Evolutionary conservation across 2,329 filamentous ascomycete species (phyloP).

Genomic region (Amauroascus verrucosus): DNA sequence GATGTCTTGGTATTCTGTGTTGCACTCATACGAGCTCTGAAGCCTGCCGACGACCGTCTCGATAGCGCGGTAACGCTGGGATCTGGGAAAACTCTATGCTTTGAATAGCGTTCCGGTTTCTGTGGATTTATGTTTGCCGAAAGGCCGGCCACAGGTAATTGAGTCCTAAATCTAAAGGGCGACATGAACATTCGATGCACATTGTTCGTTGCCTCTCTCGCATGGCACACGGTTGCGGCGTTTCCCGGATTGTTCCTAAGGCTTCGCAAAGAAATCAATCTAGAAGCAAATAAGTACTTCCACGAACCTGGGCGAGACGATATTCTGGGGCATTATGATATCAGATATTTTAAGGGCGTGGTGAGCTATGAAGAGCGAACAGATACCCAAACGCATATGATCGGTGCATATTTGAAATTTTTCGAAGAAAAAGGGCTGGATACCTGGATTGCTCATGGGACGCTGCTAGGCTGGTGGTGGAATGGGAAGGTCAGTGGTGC

Average conservation of each 20-base stretch:
- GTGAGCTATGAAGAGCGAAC: constrained; percentile 57
- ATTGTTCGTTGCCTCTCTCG: not conserved
- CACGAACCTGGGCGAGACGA: constrained; percentile 52
- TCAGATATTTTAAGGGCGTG: constrained; percentile 54
- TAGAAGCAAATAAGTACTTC: constrained; percentile 50
- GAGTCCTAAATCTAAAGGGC: too few relatives aligned
- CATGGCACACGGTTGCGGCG: not conserved
- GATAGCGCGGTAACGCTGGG: too few relatives aligned
- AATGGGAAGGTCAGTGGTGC: constrained; percentile 46
- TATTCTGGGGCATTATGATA: constrained; percentile 62
- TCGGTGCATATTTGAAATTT: constrained; percentile 61
- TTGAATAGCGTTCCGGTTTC: too few relatives aligned
- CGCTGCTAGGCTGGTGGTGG: constrained; percentile 83
- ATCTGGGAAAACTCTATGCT: too few relatives aligned
- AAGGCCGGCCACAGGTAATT: too few relatives aligned
- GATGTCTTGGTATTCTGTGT: too few relatives aligned
- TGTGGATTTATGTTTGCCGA: too few relatives aligned
- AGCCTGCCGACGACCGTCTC: too few relatives aligned
- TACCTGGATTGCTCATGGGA: constrained; percentile 81
- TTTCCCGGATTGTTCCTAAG: not conserved
- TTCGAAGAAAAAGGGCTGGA: constrained; percentile 57
- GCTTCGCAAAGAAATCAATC: not conserved
- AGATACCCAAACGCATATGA: constrained; percentile 57
- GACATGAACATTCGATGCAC: not conserved
- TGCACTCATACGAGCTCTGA: too few relatives aligned